phyloP scores from a whole-genome alignment of 2,329 filamentous ascomycete genomes.

The Colletotrichum falcatum region DNA sequence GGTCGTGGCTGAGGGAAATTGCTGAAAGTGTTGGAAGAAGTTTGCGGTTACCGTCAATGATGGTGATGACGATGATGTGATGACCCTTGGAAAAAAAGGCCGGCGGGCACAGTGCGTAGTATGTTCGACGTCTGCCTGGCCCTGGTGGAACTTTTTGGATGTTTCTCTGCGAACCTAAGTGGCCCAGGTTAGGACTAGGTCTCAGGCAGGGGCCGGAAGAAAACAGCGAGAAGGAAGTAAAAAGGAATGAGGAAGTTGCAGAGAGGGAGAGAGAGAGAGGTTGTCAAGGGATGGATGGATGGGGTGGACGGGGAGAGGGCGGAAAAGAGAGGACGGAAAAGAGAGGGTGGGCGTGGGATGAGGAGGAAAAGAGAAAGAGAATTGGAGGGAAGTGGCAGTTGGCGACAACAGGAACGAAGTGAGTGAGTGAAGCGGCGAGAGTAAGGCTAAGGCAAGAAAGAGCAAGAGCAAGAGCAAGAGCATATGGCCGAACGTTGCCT shows the following conservation, averaged over 20 bases:
- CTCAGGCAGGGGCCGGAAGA: slow-evolving; percentile 9
- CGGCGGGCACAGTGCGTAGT: neutral
- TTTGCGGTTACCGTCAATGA: neutral
- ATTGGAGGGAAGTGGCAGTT: neutral
- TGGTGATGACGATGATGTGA: neutral
- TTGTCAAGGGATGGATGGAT: neutral
- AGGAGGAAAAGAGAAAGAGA: neutral
- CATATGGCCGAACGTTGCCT: neutral
- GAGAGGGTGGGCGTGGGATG: neutral
- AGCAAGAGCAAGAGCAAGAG: neutral
- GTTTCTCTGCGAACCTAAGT: neutral
- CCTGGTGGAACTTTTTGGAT: neutral
- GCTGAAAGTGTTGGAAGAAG: neutral
- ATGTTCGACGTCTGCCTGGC: slow-evolving; percentile 4
- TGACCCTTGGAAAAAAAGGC: neutral
- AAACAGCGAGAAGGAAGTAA: neutral
- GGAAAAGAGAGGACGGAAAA: neutral
- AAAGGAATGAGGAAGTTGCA: neutral
- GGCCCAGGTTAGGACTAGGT: neutral
- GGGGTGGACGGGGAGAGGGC: neutral
- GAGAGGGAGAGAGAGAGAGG: neutral
- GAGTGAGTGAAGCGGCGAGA: neutral
- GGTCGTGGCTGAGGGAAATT: neutral
- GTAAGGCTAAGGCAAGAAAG: neutral
- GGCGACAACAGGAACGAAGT: neutral